Evolutionary conservation across 2,329 filamentous ascomycete genomes (phyloP).

Genomic region (Xylaria sp.): DNA sequence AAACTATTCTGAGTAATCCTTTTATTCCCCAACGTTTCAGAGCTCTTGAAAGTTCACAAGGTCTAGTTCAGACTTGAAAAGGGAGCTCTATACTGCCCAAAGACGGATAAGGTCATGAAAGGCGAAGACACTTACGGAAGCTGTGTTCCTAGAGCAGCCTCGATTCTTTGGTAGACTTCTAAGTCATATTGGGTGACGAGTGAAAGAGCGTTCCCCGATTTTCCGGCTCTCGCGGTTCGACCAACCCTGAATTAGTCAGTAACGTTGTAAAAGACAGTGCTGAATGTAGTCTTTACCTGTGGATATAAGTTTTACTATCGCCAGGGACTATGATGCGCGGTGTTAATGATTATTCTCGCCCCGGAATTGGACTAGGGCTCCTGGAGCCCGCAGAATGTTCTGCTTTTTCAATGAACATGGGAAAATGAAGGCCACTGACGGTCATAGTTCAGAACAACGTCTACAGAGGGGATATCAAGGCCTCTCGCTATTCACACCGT

Average conservation of each 20-base stretch:
- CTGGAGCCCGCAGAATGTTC: neutral
- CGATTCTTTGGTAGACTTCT: conserved; percentile 79
- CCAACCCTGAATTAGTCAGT: conserved; percentile 83
- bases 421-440: conserved; percentile 22
- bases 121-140: conserved; percentile 51
- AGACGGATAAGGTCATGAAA: neutral
- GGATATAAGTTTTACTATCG: conserved; percentile 81
- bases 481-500: conserved; percentile 70
- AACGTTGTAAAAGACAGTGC: neutral
- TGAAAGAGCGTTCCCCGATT: conserved; percentile 82
- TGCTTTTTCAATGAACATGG: neutral
- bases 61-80: neutral
- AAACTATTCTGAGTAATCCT: neutral
- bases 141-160: conserved; percentile 83
- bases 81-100: neutral
- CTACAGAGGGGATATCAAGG: conserved; percentile 92
- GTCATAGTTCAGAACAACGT: conserved; percentile 81
- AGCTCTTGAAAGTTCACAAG: neutral
- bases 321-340: conserved; percentile 26
- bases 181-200: conserved; percentile 87
- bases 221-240: conserved; percentile 87
- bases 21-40: neutral
- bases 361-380: neutral
- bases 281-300: conserved; percentile 52
- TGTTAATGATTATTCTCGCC: conserved; percentile 16